A percentile compares a stretch with the other conserved stretches of the same genome.
Conservation (phyloP, 1,284 basidiomycete genomes). For the Schizopora paradoxa region DNA sequence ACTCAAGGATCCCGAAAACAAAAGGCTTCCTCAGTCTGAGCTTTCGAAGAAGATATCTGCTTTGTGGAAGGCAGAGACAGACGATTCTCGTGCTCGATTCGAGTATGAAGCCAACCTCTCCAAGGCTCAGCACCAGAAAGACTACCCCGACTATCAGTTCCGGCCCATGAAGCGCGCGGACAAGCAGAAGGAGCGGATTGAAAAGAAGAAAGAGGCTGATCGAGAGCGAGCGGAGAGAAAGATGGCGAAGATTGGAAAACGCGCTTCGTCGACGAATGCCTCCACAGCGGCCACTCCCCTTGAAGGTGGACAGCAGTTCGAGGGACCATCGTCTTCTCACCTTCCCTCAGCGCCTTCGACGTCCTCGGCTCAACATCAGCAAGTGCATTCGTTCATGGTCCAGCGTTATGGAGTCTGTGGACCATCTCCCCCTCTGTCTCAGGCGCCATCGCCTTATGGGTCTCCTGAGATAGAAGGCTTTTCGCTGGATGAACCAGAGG, state of each 20-base stretch:
- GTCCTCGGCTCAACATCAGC: neutral
- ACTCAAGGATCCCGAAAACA: constrained; percentile 27
- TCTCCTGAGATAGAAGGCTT: too few species aligned
- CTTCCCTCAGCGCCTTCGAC: neutral
- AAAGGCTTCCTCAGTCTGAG: constrained; percentile 52
- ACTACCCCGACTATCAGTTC: constrained; percentile 73
- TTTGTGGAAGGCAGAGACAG: constrained; percentile 64
- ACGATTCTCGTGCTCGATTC: constrained; percentile 51
- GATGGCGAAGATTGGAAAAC: constrained; percentile 22
- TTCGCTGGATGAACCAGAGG: too few species aligned
- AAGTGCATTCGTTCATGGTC: neutral
- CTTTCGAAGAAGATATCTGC: constrained; percentile 66
- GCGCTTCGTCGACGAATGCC: constrained; percentile 14
- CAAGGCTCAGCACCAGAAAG: constrained; percentile 60
- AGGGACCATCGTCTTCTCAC: too few species aligned
- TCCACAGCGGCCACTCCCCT: neutral
- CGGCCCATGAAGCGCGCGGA: constrained; percentile 63
- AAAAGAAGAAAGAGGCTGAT: constrained; percentile 40
- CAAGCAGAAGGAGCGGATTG: constrained; percentile 45
- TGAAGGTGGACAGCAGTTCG: neutral
- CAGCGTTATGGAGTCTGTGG: constrained; percentile 16
- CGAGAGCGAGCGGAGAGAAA: constrained; percentile 28
- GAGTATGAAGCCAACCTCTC: constrained; percentile 63
- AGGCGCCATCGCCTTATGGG: constrained; percentile 21
- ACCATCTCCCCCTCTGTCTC: constrained; percentile 24